Evolutionary conservation across 1,139 yeast species (phyloP).

Genomic region (Protomyces pachydermus): DNA sequence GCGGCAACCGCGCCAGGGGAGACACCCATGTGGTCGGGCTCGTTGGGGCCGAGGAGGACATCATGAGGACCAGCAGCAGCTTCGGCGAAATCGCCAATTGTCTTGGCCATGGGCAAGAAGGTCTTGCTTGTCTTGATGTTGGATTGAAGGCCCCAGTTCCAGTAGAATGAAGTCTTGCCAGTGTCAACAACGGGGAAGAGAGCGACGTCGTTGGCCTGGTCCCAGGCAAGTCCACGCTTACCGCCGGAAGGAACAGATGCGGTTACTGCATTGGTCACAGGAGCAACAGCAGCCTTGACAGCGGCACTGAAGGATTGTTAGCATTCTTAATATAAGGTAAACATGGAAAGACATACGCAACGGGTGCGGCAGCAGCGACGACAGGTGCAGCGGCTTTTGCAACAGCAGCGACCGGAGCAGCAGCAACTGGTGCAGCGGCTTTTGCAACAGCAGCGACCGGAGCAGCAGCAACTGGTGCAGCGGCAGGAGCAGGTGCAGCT

Average conservation of each 20-base stretch:
- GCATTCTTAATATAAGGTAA: no score
- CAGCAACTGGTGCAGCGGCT: not conserved
- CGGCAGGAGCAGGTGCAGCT: not conserved
- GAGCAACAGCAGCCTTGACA: conserved; percentile 3
- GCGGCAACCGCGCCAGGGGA: conserved; percentile 14
- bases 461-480: conserved; percentile 1
- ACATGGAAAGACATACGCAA: no score
- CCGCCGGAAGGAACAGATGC: conserved; percentile 1
- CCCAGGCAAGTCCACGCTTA: conserved; percentile 26
- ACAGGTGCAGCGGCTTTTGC: not conserved
- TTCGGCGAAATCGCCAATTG: conserved; percentile 1
- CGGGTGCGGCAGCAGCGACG: not conserved
- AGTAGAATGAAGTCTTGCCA: conserved; percentile 5
- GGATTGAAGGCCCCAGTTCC: conserved; percentile 21
- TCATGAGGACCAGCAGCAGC: not conserved
- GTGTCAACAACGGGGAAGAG: conserved; percentile 10
- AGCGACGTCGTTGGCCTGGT: conserved; percentile 20
- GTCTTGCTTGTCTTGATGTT: conserved; percentile 11
- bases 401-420: not conserved
- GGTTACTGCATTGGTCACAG: not conserved
- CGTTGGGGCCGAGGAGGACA: conserved; percentile 23
- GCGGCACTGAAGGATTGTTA: not conserved
- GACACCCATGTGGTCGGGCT: conserved; percentile 21
- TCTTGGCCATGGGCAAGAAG: conserved; percentile 12
- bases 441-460: not conserved